These are phyloP conservation scores for Cladosporium colombiae DNA, from an alignment of 2,329 filamentous ascomycete genomes.

Conservation along the genomic window DNA sequence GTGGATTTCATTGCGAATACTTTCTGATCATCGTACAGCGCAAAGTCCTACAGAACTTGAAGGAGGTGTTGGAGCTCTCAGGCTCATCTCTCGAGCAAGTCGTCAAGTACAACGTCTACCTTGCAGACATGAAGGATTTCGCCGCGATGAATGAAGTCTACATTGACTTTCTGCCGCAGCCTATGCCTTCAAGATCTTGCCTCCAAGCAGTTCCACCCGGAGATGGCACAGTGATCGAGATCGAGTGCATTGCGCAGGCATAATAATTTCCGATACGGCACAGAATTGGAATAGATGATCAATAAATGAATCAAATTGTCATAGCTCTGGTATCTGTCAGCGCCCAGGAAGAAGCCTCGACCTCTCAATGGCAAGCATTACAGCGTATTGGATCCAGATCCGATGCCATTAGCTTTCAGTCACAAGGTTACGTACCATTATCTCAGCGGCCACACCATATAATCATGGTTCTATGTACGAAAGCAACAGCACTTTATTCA, in stretches of 20 bases:
- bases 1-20: too few species aligned
- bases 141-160: conserved; percentile 60
- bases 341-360: too few species aligned
- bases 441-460: too few species aligned
- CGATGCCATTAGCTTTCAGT: too few species aligned
- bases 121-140: conserved; percentile 67
- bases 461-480: too few species aligned
- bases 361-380: too few species aligned
- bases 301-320: background rate
- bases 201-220: conserved; percentile 55
- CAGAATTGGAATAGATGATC: background rate
- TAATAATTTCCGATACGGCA: background rate
- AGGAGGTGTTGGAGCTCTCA: conserved; percentile 60
- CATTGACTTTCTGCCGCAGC: conserved; percentile 34
- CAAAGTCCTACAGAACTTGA: conserved; percentile 50
- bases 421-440: too few species aligned
- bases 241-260: conserved; percentile 48
- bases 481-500: too few species aligned
- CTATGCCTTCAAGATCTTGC: conserved; percentile 39
- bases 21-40: background rate
- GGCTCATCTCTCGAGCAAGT: conserved; percentile 61
- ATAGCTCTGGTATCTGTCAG: too few species aligned
- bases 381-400: too few species aligned
- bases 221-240: conserved; percentile 54
- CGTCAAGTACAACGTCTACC: conserved; percentile 68